These are phyloP conservation scores for Golubevia sp. DNA, from an alignment of 1,284 basidiomycete species.

Conservation along the genomic window DNA sequence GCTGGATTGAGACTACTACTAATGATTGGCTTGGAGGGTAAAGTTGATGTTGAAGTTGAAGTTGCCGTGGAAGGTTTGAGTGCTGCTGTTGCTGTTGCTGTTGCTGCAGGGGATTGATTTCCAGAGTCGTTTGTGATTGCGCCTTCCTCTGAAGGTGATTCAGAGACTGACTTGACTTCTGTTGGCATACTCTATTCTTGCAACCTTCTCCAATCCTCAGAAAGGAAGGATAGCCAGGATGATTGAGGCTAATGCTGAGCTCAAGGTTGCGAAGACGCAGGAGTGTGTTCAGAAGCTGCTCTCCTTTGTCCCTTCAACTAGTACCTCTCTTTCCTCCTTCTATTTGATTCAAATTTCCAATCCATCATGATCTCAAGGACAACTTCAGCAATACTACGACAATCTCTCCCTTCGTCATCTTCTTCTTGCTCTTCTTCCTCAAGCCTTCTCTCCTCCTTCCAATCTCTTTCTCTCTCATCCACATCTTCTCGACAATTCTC, in stretches of 20 bases:
- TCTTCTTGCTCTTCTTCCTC: conserved; percentile 63
- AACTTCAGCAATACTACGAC: too few species aligned
- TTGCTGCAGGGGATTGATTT: neutral
- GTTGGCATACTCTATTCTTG: too few species aligned
- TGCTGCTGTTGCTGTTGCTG: neutral
- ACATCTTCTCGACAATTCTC: conserved; percentile 64
- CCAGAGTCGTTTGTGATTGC: too few species aligned
- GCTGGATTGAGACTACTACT: too few species aligned
- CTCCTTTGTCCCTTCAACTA: too few species aligned
- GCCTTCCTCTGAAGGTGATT: neutral
- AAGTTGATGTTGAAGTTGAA: neutral
- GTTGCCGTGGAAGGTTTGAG: neutral
- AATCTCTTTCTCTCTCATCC: conserved; percentile 66
- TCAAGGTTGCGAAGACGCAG: too few species aligned
- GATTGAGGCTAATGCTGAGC: too few species aligned
- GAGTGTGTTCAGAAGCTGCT: too few species aligned
- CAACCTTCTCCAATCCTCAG: too few species aligned
- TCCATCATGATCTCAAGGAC: neutral
- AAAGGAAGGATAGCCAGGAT: too few species aligned
- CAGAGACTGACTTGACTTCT: neutral
- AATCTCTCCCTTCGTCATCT: conserved; percentile 1
- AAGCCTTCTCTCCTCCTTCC: conserved; percentile 20
- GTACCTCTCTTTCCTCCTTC: too few species aligned
- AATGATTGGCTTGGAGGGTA: too few species aligned
- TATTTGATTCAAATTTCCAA: neutral